Percentiles rank a stretch among this genome's conserved stretches.
These are phyloP conservation scores for Phytophthora capsici DNA, from an alignment of 352 stramenopile species.

Conservation along the genomic window DNA sequence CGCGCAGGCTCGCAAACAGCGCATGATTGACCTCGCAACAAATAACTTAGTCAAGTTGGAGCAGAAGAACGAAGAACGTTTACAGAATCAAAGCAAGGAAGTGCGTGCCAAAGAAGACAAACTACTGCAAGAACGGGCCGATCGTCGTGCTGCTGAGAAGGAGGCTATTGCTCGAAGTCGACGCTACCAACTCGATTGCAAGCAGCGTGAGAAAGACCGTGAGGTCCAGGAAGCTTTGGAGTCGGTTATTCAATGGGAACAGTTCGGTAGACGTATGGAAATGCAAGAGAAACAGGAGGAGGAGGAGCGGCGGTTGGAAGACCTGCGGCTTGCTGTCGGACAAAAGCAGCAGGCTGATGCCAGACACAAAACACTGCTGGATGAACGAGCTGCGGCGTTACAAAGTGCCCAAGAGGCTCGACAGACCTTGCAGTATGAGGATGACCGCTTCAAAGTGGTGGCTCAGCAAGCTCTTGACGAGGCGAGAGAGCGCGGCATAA, in stretches of 20 bases:
- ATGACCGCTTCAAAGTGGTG: constrained; percentile 68
- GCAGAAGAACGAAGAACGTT: constrained; percentile 59
- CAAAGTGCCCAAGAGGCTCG: constrained; percentile 43
- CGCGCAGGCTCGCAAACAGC: constrained; percentile 70
- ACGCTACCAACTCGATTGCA: constrained; percentile 63
- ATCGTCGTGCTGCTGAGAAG: constrained; percentile 71
- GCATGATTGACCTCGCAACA: constrained; percentile 84
- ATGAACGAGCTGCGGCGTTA: constrained; percentile 46
- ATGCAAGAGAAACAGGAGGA: constrained; percentile 68
- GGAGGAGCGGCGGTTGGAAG: constrained; percentile 61
- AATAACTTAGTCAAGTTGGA: constrained; percentile 78
- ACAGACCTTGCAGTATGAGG: constrained; percentile 46
- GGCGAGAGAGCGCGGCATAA: constrained; percentile 60
- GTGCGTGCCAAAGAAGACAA: constrained; percentile 78
- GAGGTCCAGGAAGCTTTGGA: constrained; percentile 54
- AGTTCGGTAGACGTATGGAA: constrained; percentile 71
- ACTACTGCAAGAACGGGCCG: constrained; percentile 58
- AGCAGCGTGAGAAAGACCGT: constrained; percentile 41
- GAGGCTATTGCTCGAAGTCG: constrained; percentile 67
- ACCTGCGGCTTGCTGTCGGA: constrained; percentile 62
- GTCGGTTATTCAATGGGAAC: constrained; percentile 64
- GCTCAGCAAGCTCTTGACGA: constrained; percentile 62
- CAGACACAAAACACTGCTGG: constrained; percentile 52
- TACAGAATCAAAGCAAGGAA: constrained; percentile 74
- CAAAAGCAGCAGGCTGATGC: constrained; percentile 84